Evolutionary conservation across 345 rosid species (phyloP), one percentile per base, ranked within the genome.

Genomic region (Gossypium rotundifolium): DNA sequence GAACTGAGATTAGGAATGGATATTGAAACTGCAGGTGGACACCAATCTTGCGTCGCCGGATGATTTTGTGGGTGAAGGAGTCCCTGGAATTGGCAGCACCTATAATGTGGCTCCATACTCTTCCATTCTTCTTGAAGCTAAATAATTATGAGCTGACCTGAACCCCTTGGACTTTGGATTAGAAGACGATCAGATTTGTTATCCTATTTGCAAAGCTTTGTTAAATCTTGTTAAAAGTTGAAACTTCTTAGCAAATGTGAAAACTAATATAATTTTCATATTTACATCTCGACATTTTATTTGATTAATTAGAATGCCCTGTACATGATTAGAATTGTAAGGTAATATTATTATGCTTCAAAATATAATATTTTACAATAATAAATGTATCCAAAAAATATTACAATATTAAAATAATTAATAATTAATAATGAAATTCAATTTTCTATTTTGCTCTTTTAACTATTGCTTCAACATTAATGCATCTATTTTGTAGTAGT

Each of bases 41-140:
- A 94, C 97, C 25, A 90, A 89, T 80, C 91, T 89, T 4, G 73
- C 69, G 45, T 85, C 95, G 27, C 95, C 97, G 0, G 60, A 82
- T 33, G 97, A 94, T 77, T 80, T 92, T 59, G 87, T 90, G 25
- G 60, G 75, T 0, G 80, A 85, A 78, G 97, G 97, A 9, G 86
- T 89, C 51, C 80, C 90, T 2, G 93, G 95, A 53, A 72, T 85
- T 54, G 77, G 85, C 40, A 83, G 83, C 59, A 77, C 86, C 60
- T 94, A 89, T 61, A 87, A 87, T 33, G 75, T 92, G 18, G 90
- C 90, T 68, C 84, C 94, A 8, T 80, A 78, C 81, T 85, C 94
- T 4, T 86, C 90, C 7, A 83, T 89, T 78, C 77, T 74, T 65
- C 77, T 74, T 40, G 83, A 88, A 81, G 95, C 97, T 20, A 91